Conservation (phyloP, 179 eudicot genomes). For the Vitellaria paradoxa region DNA sequence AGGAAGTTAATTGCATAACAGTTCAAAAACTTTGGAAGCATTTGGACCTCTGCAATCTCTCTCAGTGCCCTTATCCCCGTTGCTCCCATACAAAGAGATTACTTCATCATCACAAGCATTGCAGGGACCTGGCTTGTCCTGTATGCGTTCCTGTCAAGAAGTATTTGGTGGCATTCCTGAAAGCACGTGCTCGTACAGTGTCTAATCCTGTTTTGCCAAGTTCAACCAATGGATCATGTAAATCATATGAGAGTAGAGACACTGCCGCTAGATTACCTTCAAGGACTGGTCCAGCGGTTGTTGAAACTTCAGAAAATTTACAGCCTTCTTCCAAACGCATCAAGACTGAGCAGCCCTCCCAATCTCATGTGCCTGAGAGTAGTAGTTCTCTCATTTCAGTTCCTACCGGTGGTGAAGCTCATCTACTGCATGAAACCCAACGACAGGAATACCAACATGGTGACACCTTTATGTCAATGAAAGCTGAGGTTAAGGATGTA, state of each 20-base stretch:
- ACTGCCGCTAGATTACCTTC: conserved; percentile 22
- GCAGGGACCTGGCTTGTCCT: conserved; percentile 49
- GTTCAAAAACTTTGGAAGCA: conserved; percentile 54
- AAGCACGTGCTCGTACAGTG: conserved; percentile 23
- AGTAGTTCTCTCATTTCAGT: conserved; percentile 29
- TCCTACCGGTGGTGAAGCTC: conserved; percentile 28
- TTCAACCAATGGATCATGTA: conserved; percentile 26
- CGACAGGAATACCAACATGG: conserved; percentile 29
- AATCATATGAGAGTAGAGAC: conserved; percentile 31
- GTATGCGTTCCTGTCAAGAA: conserved; percentile 56
- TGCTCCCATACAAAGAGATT: conserved; percentile 40
- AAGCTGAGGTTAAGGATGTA: conserved; percentile 32
- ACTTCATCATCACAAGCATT: conserved; percentile 40
- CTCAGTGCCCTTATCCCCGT: conserved; percentile 45
- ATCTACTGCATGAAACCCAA: conserved; percentile 27
- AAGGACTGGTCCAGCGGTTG: conserved; percentile 26
- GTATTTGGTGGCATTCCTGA: conserved; percentile 29
- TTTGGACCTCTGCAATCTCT: conserved; percentile 39
- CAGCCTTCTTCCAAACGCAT: conserved; percentile 49
- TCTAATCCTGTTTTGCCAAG: conserved; percentile 32
- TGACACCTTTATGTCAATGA: conserved; percentile 24
- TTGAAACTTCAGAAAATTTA: conserved; percentile 36
- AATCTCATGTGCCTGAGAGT: conserved; percentile 26
- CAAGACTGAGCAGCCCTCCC: conserved; percentile 43
- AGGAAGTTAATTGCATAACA: conserved; percentile 37